phyloP scores from a whole-genome alignment of 176 grass and related monocot species.

The Oryza punctata region DNA sequence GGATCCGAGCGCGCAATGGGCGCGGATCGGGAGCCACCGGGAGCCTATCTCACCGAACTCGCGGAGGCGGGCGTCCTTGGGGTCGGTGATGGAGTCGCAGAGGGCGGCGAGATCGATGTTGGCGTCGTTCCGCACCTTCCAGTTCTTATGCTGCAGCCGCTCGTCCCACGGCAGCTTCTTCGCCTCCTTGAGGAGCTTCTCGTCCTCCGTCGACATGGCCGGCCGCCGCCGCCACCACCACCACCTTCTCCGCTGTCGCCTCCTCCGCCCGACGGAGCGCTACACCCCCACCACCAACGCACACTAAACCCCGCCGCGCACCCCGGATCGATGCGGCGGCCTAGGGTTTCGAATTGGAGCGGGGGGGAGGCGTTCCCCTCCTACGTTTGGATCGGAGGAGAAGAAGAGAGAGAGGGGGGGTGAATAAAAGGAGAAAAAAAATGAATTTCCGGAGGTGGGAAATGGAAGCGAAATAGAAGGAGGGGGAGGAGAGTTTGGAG shows the following conservation, averaged over 20 bases:
- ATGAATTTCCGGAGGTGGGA: conserved; percentile 15
- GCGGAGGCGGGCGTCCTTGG: conserved; percentile 88
- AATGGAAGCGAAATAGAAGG: conserved; percentile 40
- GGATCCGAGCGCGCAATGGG: conserved; percentile 41
- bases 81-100: conserved; percentile 91
- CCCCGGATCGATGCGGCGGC: conserved; percentile 31
- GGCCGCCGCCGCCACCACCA: conserved; percentile 3
- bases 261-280: conserved; percentile 12
- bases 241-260: background rate
- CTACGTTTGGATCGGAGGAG: conserved; percentile 31
- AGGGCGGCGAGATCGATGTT: conserved; percentile 94
- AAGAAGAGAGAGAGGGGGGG: background rate
- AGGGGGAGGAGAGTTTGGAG: conserved; percentile 30
- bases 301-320: background rate
- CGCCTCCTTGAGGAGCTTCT: conserved; percentile 99
- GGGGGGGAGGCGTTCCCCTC: conserved; percentile 25
- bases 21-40: conserved; percentile 16
- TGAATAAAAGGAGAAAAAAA: conserved; percentile 50
- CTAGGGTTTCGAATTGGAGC: conserved; percentile 57
- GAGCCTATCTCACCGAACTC: conserved; percentile 79
- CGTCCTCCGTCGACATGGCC: conserved; percentile 96
- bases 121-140: conserved; percentile 98
- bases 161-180: conserved; percentile 99
- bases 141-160: conserved; percentile 94
- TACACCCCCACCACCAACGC: background rate